A percentile compares a stretch with the other conserved stretches of the same genome.
Conservation (phyloP, 2,329 filamentous ascomycete species). For the Zalaria obscura region DNA sequence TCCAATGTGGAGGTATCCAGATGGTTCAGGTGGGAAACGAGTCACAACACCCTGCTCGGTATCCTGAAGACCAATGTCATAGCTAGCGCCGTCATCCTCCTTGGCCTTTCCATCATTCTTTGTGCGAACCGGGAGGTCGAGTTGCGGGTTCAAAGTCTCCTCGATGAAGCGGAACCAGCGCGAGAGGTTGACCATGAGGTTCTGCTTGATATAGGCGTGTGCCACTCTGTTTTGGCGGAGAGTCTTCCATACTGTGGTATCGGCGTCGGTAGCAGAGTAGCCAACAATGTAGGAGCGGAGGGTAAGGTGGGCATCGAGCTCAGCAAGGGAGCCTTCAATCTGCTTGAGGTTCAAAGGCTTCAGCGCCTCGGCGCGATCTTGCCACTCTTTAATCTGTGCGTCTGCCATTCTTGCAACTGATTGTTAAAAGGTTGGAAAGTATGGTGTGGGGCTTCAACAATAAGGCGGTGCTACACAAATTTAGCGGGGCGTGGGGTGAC, state of each 20-base stretch:
- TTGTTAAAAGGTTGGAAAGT: not conserved
- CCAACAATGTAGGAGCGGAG: slow-evolving; percentile 77
- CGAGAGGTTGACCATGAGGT: slow-evolving; percentile 58
- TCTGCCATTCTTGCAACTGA: slow-evolving; percentile 8
- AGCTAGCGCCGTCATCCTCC: slow-evolving; percentile 72
- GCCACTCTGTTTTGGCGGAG: slow-evolving; percentile 77
- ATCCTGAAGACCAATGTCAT: slow-evolving; percentile 75
- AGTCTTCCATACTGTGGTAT: slow-evolving; percentile 71
- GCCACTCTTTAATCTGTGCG: slow-evolving; percentile 36
- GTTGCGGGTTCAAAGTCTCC: slow-evolving; percentile 55
- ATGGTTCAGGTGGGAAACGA: slow-evolving; percentile 87
- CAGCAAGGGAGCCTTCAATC: slow-evolving; percentile 57
- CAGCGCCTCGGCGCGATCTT: slow-evolving; percentile 37
- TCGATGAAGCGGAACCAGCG: slow-evolving; percentile 86
- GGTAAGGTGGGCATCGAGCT: slow-evolving; percentile 76
- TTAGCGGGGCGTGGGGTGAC: too few relatives aligned
- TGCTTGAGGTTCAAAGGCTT: slow-evolving; percentile 63
- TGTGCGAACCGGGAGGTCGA: slow-evolving; percentile 34
- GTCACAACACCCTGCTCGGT: slow-evolving; percentile 82
- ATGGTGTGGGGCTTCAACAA: too few relatives aligned
- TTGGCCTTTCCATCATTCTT: slow-evolving; percentile 38
- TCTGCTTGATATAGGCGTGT: slow-evolving; percentile 66
- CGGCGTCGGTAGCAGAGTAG: slow-evolving; percentile 61
- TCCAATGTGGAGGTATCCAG: slow-evolving; percentile 88
- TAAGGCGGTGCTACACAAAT: too few relatives aligned